These are phyloP conservation scores for Populus simonii DNA, from an alignment of 345 rosid genomes.

Conservation along the genomic window DNA sequence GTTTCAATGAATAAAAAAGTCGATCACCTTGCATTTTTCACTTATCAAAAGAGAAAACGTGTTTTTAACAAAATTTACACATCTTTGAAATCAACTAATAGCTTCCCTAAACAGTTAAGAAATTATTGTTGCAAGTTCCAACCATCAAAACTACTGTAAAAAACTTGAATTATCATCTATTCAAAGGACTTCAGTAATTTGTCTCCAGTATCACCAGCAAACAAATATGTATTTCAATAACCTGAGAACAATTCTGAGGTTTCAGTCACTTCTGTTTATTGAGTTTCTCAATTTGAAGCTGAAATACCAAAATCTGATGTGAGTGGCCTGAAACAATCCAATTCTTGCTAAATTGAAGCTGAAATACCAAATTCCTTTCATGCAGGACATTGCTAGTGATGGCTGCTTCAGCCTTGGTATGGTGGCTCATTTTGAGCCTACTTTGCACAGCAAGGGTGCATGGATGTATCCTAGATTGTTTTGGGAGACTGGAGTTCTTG, in stretches of 20 bases:
- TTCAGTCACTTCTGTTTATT: neutral
- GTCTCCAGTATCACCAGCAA: neutral
- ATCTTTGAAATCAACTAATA: too few relatives aligned
- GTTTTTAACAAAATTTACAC: too few relatives aligned
- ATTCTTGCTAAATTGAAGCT: constrained; percentile 2
- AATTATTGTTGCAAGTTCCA: neutral
- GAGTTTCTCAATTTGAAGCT: neutral
- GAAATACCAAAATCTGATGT: too few relatives aligned
- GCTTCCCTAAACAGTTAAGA: neutral
- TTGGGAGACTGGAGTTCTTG: constrained; percentile 92
- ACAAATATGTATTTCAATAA: neutral
- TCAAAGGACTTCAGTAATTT: neutral
- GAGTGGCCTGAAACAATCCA: neutral
- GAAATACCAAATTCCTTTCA: neutral
- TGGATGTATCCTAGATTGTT: constrained; percentile 92
- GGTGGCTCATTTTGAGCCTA: constrained; percentile 72
- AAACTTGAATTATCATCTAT: neutral
- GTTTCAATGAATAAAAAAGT: neutral
- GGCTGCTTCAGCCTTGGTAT: constrained; percentile 95
- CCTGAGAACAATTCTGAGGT: neutral
- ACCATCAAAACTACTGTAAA: neutral
- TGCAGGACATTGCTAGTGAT: constrained; percentile 84
- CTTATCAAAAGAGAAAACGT: too few relatives aligned
- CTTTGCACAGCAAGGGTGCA: constrained; percentile 46
- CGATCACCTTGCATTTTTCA: neutral